Percentiles rank a stretch among this genome's conserved stretches.
These are phyloP conservation scores for Alternaria arbusti DNA, from an alignment of 2,329 filamentous ascomycete species.

Conservation along the genomic window DNA sequence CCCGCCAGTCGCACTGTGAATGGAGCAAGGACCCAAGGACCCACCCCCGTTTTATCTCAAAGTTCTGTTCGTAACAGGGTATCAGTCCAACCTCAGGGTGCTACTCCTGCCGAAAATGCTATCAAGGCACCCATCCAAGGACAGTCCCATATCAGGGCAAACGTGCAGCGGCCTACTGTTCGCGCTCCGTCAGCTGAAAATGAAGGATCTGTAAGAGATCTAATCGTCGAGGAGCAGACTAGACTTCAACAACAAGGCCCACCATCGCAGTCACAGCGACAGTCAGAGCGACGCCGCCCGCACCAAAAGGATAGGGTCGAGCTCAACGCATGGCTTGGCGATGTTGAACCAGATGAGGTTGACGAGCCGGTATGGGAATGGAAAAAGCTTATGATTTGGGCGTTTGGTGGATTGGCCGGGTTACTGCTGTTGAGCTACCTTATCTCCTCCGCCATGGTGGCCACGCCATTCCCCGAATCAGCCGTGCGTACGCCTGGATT, in stretches of 20 bases:
- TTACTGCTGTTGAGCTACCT: constrained; percentile 2
- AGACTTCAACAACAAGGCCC: constrained; percentile 21
- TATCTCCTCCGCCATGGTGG: constrained; percentile 2
- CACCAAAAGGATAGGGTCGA: constrained; percentile 14
- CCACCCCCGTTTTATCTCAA: constrained; percentile 2
- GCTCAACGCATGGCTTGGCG: constrained; percentile 28
- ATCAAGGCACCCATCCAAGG: not conserved
- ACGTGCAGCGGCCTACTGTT: not conserved
- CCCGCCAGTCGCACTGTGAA: constrained; percentile 3
- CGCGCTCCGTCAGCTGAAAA: constrained; percentile 3
- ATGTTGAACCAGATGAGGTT: constrained; percentile 14
- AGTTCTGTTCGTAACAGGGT: not conserved
- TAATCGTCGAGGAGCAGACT: constrained; percentile 27
- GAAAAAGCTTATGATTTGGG: constrained; percentile 12
- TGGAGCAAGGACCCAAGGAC: not conserved
- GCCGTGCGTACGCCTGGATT: constrained; percentile 13
- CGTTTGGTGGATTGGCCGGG: constrained; percentile 16
- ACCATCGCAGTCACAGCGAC: constrained; percentile 8
- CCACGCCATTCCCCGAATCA: constrained; percentile 8
- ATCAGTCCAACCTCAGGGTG: not conserved
- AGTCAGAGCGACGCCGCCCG: constrained; percentile 2
- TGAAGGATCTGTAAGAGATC: constrained; percentile 18
- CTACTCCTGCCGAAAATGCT: not conserved
- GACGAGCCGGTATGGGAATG: constrained; percentile 25
- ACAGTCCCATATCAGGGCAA: not conserved